Conservation (phyloP, 2,329 filamentous ascomycete genomes). For the Botrytis cinerea region DNA sequence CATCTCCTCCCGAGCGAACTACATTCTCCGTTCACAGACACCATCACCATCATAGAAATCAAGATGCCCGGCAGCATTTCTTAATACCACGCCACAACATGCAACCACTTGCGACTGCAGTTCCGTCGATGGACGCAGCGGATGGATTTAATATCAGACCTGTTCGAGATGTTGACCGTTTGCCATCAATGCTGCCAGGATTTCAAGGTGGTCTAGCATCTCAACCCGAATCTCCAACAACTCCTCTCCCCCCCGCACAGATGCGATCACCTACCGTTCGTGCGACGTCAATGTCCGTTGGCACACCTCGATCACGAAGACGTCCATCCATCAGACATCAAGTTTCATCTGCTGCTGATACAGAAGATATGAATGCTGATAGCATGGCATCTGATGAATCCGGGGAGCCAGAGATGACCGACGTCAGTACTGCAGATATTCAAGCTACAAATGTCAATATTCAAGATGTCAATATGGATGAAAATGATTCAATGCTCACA, state of each 20-base stretch:
- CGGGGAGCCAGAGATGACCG: slow-evolving; percentile 70
- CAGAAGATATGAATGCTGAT: slow-evolving; percentile 83
- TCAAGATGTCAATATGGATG: slow-evolving; percentile 75
- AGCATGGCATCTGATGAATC: slow-evolving; percentile 79
- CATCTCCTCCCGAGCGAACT: slow-evolving; percentile 71
- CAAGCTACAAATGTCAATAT: slow-evolving; percentile 80
- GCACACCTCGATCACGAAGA: slow-evolving; percentile 59
- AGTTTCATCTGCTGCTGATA: slow-evolving; percentile 80
- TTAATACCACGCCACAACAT: slow-evolving; percentile 55
- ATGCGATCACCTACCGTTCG: slow-evolving; percentile 57
- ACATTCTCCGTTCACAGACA: slow-evolving; percentile 58
- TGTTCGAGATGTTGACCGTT: slow-evolving; percentile 77
- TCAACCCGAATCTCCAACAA: slow-evolving; percentile 91
- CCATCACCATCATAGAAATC: slow-evolving; percentile 55
- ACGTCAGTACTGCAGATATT: slow-evolving; percentile 75
- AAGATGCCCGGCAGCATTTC: slow-evolving; percentile 53
- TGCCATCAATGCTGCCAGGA: slow-evolving; percentile 77
- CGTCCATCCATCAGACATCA: slow-evolving; percentile 89
- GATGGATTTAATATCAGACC: slow-evolving; percentile 76
- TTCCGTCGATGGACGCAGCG: slow-evolving; percentile 66
- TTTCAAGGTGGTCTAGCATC: slow-evolving; percentile 71
- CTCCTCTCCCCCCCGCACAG: slow-evolving; percentile 71
- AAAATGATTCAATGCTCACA: slow-evolving; percentile 76
- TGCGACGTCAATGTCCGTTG: slow-evolving; percentile 54
- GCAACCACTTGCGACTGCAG: slow-evolving; percentile 67